Conservation (phyloP, 148 eudicot genomes). For the Chenopodium suecicum region DNA sequence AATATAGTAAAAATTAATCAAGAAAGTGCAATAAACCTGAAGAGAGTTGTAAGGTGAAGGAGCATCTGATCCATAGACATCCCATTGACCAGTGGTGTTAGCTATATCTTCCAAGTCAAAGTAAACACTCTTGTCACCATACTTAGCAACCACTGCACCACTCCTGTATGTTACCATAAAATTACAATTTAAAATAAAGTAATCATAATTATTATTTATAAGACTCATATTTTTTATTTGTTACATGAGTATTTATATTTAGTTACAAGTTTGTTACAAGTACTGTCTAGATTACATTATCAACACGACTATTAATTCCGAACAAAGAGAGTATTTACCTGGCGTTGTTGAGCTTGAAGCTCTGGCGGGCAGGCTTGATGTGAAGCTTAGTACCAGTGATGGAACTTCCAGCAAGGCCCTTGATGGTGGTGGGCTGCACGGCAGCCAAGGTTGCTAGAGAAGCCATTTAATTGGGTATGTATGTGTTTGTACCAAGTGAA, state of each 20-base stretch:
- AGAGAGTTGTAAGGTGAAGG: slow-evolving; percentile 96
- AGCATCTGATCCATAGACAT: slow-evolving; percentile 97
- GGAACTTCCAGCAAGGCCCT: slow-evolving; percentile 91
- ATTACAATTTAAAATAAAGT: background rate
- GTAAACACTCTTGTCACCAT: slow-evolving; percentile 96
- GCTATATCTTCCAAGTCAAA: slow-evolving; percentile 93
- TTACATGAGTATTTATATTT: too few relatives aligned
- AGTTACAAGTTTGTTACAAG: too few relatives aligned
- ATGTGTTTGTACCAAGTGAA: background rate
- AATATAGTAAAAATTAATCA: background rate
- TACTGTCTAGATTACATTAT: background rate
- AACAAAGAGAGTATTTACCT: slow-evolving; percentile 31
- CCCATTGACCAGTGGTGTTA: slow-evolving; percentile 99
- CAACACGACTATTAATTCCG: background rate
- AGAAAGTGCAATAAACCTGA: slow-evolving; percentile 53
- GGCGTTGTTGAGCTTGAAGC: slow-evolving; percentile 39
- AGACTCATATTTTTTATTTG: too few relatives aligned
- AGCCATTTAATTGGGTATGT: slow-evolving; percentile 42
- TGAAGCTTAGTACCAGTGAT: slow-evolving; percentile 67
- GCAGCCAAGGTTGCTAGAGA: slow-evolving; percentile 76
- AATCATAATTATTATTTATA: too few relatives aligned
- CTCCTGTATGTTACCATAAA: slow-evolving; percentile 35
- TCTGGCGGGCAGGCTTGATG: slow-evolving; percentile 49
- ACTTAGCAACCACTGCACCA: slow-evolving; percentile 82
- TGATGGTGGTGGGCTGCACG: slow-evolving; percentile 62